phyloP scores from a whole-genome alignment of 495 filamentous ascomycete genomes.

The Penicillium odoratum region DNA sequence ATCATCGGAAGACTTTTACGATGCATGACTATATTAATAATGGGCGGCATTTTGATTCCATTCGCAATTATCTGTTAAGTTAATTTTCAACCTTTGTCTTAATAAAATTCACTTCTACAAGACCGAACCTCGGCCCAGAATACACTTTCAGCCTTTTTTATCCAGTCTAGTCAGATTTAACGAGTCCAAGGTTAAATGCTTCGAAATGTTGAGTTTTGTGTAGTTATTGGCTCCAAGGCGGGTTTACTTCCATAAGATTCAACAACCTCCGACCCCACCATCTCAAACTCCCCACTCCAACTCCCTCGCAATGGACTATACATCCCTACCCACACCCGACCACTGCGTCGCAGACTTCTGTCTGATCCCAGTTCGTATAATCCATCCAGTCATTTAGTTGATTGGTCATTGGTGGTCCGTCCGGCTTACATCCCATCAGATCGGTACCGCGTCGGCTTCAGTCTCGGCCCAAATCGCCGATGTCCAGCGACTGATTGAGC shows the following conservation, averaged over 20 bases:
- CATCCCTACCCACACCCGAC: conserved; percentile 59
- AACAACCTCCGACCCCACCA: not conserved
- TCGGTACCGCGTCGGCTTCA: conserved; percentile 78
- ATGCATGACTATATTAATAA: not conserved
- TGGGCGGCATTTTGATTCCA: not conserved
- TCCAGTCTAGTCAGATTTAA: not conserved
- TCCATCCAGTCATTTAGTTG: too few relatives aligned
- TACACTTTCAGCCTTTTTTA: not conserved
- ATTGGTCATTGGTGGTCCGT: not conserved
- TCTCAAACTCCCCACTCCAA: not conserved
- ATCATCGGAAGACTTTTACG: not conserved
- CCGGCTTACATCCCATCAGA: conserved; percentile 40
- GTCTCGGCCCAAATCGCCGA: conserved; percentile 86
- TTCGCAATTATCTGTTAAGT: not conserved
- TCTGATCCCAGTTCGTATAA: conserved; percentile 64
- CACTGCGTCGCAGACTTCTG: conserved; percentile 80
- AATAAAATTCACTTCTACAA: not conserved
- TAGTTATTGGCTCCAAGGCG: not conserved
- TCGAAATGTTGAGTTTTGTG: not conserved
- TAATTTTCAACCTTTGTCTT: not conserved
- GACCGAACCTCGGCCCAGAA: not conserved
- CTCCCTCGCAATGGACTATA: conserved; percentile 12
- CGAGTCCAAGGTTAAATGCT: not conserved
- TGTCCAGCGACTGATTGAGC: conserved; percentile 82
- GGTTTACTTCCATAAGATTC: not conserved